phyloP scores from a whole-genome alignment of 73 alveolate genomes.

The Blepharisma japonicum region DNA sequence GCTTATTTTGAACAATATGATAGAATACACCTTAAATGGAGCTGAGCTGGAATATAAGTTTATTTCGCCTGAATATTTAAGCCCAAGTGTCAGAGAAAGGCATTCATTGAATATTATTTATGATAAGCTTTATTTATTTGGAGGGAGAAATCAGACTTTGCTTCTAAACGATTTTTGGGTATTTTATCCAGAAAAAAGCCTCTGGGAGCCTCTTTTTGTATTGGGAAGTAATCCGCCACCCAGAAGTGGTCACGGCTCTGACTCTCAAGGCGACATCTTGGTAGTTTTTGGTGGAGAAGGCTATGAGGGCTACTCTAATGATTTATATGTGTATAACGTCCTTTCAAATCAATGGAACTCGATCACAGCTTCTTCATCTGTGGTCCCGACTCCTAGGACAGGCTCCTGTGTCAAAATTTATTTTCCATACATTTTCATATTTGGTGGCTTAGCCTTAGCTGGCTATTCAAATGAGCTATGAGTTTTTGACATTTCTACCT shows the following conservation, averaged over 20 bases:
- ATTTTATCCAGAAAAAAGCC: neutral
- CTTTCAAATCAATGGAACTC: neutral
- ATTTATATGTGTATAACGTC: neutral
- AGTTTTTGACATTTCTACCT: neutral
- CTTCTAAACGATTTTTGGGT: constrained; percentile 7
- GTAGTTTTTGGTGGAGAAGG: constrained; percentile 16
- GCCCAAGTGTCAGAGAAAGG: neutral
- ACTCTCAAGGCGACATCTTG: constrained; percentile 1
- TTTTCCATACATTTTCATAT: neutral
- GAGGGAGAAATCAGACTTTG: neutral
- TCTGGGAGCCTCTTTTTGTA: neutral
- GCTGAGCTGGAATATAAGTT: neutral
- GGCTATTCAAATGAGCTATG: neutral
- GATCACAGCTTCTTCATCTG: neutral
- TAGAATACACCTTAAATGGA: neutral
- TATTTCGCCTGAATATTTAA: neutral
- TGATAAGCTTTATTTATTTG: constrained; percentile 3
- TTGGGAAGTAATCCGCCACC: neutral
- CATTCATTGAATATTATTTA: neutral
- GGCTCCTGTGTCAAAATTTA: neutral
- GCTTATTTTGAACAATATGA: neutral
- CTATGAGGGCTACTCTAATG: neutral
- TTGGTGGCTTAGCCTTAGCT: neutral
- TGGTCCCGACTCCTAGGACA: neutral
- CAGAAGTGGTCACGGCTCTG: neutral